Evolutionary conservation across 257 asterid genomes (phyloP).

Genomic region (Rubia yunnanensis): DNA sequence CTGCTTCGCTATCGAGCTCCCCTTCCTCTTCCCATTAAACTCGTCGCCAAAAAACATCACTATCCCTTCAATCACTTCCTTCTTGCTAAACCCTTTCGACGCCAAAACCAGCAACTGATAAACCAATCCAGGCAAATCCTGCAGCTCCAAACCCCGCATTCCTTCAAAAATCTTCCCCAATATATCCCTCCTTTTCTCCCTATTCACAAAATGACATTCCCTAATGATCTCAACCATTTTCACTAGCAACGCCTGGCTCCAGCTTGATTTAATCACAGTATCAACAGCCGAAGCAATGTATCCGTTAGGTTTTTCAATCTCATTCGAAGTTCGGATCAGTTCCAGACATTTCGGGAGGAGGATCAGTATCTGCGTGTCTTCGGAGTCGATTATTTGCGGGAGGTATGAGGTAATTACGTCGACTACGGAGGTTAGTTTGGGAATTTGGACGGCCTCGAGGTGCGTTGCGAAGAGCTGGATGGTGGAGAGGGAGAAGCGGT

Average conservation of each 20-base stretch:
- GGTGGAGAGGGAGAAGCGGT: constrained; percentile 37
- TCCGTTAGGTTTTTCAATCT: constrained; percentile 38
- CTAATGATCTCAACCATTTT: constrained; percentile 59
- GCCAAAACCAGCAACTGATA: constrained; percentile 74
- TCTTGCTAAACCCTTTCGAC: constrained; percentile 67
- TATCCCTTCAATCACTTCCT: constrained; percentile 73
- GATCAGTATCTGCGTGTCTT: constrained; percentile 49
- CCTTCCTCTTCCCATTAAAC: constrained; percentile 17
- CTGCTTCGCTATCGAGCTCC: constrained; percentile 60
- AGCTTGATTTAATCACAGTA: constrained; percentile 30
- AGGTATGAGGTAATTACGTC: constrained; percentile 35
- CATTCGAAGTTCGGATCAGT: constrained; percentile 42
- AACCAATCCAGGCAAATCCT: constrained; percentile 76
- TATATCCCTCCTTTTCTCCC: constrained; percentile 43
- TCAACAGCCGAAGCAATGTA: constrained; percentile 46
- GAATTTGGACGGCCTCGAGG: constrained; percentile 36
- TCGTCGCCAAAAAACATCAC: constrained; percentile 53
- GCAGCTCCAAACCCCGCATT: constrained; percentile 58
- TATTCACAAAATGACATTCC: constrained; percentile 51
- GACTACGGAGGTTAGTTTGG: constrained; percentile 26
- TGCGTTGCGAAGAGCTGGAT: constrained; percentile 51
- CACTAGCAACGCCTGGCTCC: constrained; percentile 61
- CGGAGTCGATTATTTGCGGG: constrained; percentile 38
- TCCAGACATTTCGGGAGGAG: constrained; percentile 61
- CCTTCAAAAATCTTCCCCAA: constrained; percentile 47